Base-by-base conservation (phyloP, 225 moss, liverwort and hornwort species). In the Marchantia polymorpha region DNA sequence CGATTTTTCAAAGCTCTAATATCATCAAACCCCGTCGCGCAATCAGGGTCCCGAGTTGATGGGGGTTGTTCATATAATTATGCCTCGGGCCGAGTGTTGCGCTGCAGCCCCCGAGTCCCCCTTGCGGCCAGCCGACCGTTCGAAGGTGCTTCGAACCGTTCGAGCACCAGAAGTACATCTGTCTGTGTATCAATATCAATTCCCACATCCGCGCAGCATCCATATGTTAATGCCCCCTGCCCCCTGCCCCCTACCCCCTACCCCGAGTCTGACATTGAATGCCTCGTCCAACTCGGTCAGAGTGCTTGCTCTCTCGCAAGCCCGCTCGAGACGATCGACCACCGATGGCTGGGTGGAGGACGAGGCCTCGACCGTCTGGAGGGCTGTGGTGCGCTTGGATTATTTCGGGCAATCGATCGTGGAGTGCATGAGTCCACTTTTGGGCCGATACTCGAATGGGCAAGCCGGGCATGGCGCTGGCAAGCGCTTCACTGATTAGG, bases 341-440 rank as follows among this genome's bases (percentile, higher is more conserved):
- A 26, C 5, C 10, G 16, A 73, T 26, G n/a, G n/a, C n/a, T n/a
- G n/a, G n/a, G n/a, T n/a, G n/a, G n/a, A n/a, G n/a, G n/a, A n/a
- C n/a, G n/a, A n/a, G n/a, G 30, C 30, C 14, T 30, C 30, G 14
- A 52, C 51, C 11, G 26, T 51, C 17, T n/a, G 22, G 31, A 20
- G 14, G 22, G 72, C 72, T 52, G 73, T 55, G 73, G 17, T 73
- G 54, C 54, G 0, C 29, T 56, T 73, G 54, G 26, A 73, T 73
- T 54, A 73, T 73, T 52, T 3, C 0, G 29, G 54, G 53, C 27
- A 53, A 73, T 52, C 52, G 53, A 22, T 25, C 52, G 0, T 73
- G 54, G n/a, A 73, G 54, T 53, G 53, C 52, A 26, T 73, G n/a
- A 27, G 53, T 53, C 26, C 7, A 15, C 53, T 26, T 73, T 54